Percentiles rank a stretch among this genome's conserved stretches.
These are phyloP conservation scores for Kuraishia hungarica DNA, from an alignment of 805 yeast species.

Conservation along the genomic window DNA sequence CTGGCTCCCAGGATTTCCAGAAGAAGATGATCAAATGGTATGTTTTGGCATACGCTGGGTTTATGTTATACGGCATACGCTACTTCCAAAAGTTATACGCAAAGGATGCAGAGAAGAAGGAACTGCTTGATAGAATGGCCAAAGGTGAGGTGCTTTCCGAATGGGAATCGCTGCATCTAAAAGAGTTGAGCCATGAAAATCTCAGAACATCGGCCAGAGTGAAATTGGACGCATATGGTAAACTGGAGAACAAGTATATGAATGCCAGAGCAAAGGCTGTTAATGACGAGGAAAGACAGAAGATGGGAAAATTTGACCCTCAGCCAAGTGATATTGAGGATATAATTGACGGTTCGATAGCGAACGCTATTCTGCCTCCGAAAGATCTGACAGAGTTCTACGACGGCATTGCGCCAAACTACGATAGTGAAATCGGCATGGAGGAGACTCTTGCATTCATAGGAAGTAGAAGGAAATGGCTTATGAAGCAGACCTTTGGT, in stretches of 20 bases:
- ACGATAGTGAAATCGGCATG: conserved; percentile 72
- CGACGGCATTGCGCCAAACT: conserved; percentile 68
- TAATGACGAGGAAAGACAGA: conserved; percentile 10
- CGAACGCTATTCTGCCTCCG: conserved; percentile 49
- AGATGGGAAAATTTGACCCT: conserved; percentile 24
- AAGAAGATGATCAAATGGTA: conserved; percentile 57
- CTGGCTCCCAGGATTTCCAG: conserved; percentile 48
- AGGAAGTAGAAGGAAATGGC: conserved; percentile 66
- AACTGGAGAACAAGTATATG: conserved; percentile 32
- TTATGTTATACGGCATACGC: conserved; percentile 50
- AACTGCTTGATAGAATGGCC: conserved; percentile 18
- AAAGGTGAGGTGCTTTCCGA: conserved; percentile 38
- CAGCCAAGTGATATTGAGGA: conserved; percentile 21
- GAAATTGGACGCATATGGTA: conserved; percentile 50
- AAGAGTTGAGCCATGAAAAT: conserved; percentile 47
- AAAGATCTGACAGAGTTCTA: conserved; percentile 78
- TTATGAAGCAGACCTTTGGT: conserved; percentile 71
- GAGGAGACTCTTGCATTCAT: conserved; percentile 57
- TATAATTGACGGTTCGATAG: conserved; percentile 15
- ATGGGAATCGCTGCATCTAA: conserved; percentile 54
- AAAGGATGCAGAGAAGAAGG: conserved; percentile 51
- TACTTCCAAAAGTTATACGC: conserved; percentile 60
- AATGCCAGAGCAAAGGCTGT: conserved; percentile 4
- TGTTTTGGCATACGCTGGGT: conserved; percentile 47
- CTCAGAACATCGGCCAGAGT: conserved; percentile 57